These are phyloP conservation scores for Amanita exitialis DNA, from an alignment of 768 basidiomycete species.

Conservation along the genomic window DNA sequence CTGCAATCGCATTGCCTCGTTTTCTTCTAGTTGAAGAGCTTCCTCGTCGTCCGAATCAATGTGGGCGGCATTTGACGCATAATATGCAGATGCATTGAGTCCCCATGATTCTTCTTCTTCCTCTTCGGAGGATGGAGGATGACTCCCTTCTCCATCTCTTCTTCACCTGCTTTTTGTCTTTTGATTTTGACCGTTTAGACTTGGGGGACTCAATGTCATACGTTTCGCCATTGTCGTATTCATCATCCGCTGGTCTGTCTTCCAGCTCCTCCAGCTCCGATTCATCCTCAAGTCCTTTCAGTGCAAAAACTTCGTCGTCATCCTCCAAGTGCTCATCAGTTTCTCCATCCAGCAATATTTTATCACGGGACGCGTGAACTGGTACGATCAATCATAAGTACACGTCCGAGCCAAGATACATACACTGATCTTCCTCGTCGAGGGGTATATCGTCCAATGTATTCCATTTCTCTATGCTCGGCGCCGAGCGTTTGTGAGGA, in stretches of 20 bases:
- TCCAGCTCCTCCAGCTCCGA: no score
- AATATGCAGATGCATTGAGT: slow-evolving; percentile 67
- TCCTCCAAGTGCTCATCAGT: slow-evolving; percentile 43
- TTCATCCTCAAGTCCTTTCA: slow-evolving; percentile 36
- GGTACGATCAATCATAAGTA: not conserved
- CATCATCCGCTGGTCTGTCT: slow-evolving; percentile 20
- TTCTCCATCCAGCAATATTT: slow-evolving; percentile 66
- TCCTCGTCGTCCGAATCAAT: slow-evolving; percentile 86
- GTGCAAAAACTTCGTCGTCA: slow-evolving; percentile 76
- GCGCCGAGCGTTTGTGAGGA: slow-evolving; percentile 37
- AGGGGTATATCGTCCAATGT: slow-evolving; percentile 56
- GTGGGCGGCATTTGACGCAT: slow-evolving; percentile 74
- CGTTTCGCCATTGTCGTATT: slow-evolving; percentile 19
- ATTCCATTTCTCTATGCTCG: slow-evolving; percentile 58
- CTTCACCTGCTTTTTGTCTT: slow-evolving; percentile 16
- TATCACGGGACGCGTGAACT: slow-evolving; percentile 73
- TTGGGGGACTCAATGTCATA: slow-evolving; percentile 14
- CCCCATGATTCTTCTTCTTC: slow-evolving; percentile 76
- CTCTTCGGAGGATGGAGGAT: slow-evolving; percentile 21
- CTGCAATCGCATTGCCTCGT: slow-evolving; percentile 77
- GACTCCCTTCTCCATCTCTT: slow-evolving; percentile 16
- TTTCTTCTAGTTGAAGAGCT: slow-evolving; percentile 78
- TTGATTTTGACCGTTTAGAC: slow-evolving; percentile 17
- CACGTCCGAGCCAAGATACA: slow-evolving; percentile 15
- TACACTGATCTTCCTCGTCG: slow-evolving; percentile 76